Percentiles rank a stretch among this genome's conserved stretches.
phyloP scores from a whole-genome alignment of 1,139 yeast genomes.

The Sugiyamaella pinicola region DNA sequence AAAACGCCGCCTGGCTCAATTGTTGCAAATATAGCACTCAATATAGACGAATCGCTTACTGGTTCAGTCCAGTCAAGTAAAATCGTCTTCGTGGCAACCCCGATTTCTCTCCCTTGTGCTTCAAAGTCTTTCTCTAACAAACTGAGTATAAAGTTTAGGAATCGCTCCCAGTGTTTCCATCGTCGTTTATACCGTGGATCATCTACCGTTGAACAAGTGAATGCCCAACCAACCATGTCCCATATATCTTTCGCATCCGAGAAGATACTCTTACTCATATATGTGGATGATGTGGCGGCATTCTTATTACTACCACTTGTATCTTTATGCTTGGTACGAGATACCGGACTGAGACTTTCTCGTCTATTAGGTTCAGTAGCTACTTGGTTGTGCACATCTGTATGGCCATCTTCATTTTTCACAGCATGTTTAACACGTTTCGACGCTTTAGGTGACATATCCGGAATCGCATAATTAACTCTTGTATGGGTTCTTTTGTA shows the following conservation, averaged over 20 bases:
- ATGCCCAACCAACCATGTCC: slow-evolving; percentile 30
- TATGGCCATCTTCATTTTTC: background rate
- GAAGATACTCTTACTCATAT: slow-evolving; percentile 18
- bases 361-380: background rate
- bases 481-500: slow-evolving; percentile 1
- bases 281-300: background rate
- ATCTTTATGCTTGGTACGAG: background rate
- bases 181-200: slow-evolving; percentile 22
- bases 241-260: slow-evolving; percentile 21
- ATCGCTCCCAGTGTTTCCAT: slow-evolving; percentile 27
- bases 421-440: background rate
- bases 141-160: slow-evolving; percentile 24
- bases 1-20: slow-evolving; percentile 11
- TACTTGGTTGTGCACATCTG: background rate
- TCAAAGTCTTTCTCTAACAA: slow-evolving; percentile 25
- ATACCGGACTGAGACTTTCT: background rate
- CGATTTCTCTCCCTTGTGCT: background rate
- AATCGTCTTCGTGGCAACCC: slow-evolving; percentile 1
- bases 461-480: slow-evolving; percentile 8
- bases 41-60: slow-evolving; percentile 7
- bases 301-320: background rate
- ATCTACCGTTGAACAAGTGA: slow-evolving; percentile 27
- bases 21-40: slow-evolving; percentile 20
- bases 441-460: background rate
- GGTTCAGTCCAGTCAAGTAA: slow-evolving; percentile 16